A percentile compares a stretch with the other conserved stretches of the same genome.
Evolutionary conservation across 148 eudicot species (phyloP).

Genomic region (Chenopodium album): DNA sequence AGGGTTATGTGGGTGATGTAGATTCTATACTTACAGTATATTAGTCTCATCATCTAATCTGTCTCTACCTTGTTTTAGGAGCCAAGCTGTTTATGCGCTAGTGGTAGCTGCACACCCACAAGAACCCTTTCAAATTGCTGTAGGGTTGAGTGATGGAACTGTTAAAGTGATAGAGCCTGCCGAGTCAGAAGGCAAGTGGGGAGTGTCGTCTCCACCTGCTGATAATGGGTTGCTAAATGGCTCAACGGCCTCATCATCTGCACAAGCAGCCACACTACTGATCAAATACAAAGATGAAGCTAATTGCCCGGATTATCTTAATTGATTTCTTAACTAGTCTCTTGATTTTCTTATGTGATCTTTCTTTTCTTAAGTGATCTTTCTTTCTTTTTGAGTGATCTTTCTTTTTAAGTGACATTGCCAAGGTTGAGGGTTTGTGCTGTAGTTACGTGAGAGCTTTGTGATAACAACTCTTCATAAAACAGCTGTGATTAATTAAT

Average conservation of each 20-base stretch:
- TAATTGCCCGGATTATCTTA: too few relatives aligned
- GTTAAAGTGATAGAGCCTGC: constrained; percentile 77
- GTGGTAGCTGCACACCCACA: constrained; percentile 73
- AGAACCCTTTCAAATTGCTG: constrained; percentile 74
- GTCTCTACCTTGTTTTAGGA: constrained; percentile 37
- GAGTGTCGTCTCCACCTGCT: constrained; percentile 45
- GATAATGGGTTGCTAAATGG: constrained; percentile 67
- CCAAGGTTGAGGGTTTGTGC: too few relatives aligned
- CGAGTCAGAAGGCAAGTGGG: constrained; percentile 86
- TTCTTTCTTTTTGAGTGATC: too few relatives aligned
- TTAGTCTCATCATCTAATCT: neutral
- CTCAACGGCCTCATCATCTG: constrained; percentile 61
- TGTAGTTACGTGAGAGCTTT: too few relatives aligned
- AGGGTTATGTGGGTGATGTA: neutral
- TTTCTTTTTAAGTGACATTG: too few relatives aligned
- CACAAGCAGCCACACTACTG: constrained; percentile 65
- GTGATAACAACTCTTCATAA: too few relatives aligned
- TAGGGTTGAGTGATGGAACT: constrained; percentile 70
- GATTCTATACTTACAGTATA: neutral
- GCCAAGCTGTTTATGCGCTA: constrained; percentile 57
- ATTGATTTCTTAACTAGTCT: too few relatives aligned
- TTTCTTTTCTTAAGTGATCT: too few relatives aligned
- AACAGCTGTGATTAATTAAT: too few relatives aligned
- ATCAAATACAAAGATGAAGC: constrained; percentile 64
- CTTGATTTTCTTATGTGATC: too few relatives aligned